Conservation (phyloP, 2,329 filamentous ascomycete species). For the Westerdykella aurantiaca region DNA sequence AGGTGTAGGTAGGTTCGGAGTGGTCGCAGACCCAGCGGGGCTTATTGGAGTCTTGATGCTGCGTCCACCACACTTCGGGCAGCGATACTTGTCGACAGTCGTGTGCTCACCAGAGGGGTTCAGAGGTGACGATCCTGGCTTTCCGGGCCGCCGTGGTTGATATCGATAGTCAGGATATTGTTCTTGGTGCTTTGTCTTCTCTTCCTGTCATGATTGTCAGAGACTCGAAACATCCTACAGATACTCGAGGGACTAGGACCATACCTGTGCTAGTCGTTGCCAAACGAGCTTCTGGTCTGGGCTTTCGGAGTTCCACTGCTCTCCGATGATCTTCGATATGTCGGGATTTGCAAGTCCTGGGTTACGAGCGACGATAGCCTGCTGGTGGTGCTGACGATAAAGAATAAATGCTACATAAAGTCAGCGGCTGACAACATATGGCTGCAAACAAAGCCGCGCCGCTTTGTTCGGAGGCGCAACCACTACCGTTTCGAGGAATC, state of each 20-base stretch:
- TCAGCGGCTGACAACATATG: constrained; percentile 19
- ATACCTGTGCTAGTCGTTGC: constrained; percentile 79
- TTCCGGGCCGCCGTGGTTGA: constrained; percentile 61
- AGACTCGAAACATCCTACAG: not conserved
- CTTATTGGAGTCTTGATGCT: constrained; percentile 59
- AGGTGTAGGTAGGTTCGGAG: constrained; percentile 37
- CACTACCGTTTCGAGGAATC: constrained; percentile 1
- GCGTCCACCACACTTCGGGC: constrained; percentile 65
- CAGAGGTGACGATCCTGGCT: constrained; percentile 36
- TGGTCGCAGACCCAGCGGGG: constrained; percentile 44
- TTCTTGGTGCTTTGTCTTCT: constrained; percentile 81
- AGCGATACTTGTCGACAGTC: constrained; percentile 47
- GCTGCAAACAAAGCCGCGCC: constrained; percentile 23
- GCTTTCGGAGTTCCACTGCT: constrained; percentile 78
- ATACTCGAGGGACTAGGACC: constrained; percentile 5
- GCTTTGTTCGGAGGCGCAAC: constrained; percentile 22
- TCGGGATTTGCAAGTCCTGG: constrained; percentile 92
- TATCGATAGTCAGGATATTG: constrained; percentile 94
- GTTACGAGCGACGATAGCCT: constrained; percentile 70
- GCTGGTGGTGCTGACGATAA: constrained; percentile 90
- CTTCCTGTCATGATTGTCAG: constrained; percentile 51
- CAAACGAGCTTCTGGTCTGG: constrained; percentile 73
- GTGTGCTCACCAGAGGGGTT: constrained; percentile 28
- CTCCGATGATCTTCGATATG: constrained; percentile 94
- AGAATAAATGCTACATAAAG: constrained; percentile 79